A percentile compares a stretch with the other conserved stretches of the same genome.
Evolutionary conservation across 768 basidiomycete genomes (phyloP).

Genomic region (Gyrodon lividus): DNA sequence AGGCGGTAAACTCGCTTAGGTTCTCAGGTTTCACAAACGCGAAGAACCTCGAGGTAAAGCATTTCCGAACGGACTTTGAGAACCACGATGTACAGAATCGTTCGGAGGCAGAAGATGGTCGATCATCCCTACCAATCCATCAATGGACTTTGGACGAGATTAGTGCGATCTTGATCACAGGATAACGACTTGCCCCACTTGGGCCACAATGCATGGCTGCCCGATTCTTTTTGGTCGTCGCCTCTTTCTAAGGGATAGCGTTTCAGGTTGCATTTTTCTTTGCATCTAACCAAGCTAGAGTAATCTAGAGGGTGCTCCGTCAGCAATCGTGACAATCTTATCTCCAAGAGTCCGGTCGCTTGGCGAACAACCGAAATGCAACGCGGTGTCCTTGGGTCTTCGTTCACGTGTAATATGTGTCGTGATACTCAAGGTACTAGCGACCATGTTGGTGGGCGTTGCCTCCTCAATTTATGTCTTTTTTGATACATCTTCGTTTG

Average conservation of each 20-base stretch:
- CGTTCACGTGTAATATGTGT: constrained; percentile 30
- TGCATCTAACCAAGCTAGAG: constrained; percentile 23
- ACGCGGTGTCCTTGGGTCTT: constrained; percentile 31
- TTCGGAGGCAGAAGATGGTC: constrained; percentile 14
- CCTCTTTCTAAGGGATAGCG: constrained; percentile 9
- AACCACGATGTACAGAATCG: constrained; percentile 9
- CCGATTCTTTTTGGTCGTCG: background rate
- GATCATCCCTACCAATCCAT: constrained; percentile 23
- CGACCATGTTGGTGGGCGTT: constrained; percentile 29
- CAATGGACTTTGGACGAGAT: constrained; percentile 17
- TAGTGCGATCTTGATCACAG: constrained; percentile 18
- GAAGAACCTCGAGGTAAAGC: constrained; percentile 8
- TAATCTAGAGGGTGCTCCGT: background rate
- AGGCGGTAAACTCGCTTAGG: constrained; percentile 4
- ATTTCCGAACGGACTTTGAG: background rate
- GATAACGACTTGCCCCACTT: constrained; percentile 9
- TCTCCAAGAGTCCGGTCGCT: constrained; percentile 9
- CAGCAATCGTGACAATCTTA: constrained; percentile 23
- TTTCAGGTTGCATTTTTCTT: constrained; percentile 15
- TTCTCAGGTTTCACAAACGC: constrained; percentile 12
- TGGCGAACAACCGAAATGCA: constrained; percentile 23
- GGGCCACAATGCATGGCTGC: background rate
- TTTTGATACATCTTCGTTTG: constrained; percentile 24
- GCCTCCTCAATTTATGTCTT: constrained; percentile 25
- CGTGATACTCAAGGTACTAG: constrained; percentile 29